These are phyloP conservation scores for Candida sanyaensis DNA, from an alignment of 1,139 yeast genomes.

Conservation along the genomic window DNA sequence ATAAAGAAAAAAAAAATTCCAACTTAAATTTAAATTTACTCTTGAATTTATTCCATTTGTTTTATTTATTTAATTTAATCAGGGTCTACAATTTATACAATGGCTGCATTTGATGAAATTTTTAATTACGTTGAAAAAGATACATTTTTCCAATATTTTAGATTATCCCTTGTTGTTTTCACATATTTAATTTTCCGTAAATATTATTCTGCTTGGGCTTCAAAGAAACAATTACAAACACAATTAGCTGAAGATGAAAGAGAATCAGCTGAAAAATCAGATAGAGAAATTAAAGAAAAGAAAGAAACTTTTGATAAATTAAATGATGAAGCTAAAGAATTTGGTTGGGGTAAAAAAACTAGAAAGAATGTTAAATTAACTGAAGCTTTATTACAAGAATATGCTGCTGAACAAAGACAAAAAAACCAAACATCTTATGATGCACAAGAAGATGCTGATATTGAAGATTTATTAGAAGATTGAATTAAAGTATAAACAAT, in stretches of 20 bases:
- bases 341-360: slow-evolving; percentile 82
- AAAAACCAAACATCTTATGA: slow-evolving; percentile 46
- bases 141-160: slow-evolving; percentile 36
- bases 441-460: slow-evolving; percentile 67
- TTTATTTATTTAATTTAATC: no score
- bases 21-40: no score
- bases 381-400: slow-evolving; percentile 52
- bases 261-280: slow-evolving; percentile 39
- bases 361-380: slow-evolving; percentile 58
- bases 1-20: no score
- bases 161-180: slow-evolving; percentile 36
- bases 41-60: no score
- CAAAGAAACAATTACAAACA: slow-evolving; percentile 51
- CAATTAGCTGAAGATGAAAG: slow-evolving; percentile 52
- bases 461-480: slow-evolving; percentile 58
- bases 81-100: not conserved
- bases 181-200: slow-evolving; percentile 39
- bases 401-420: slow-evolving; percentile 41
- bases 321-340: slow-evolving; percentile 45
- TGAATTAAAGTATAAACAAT: no score
- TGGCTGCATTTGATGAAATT: slow-evolving; percentile 31
- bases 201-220: slow-evolving; percentile 43
- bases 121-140: slow-evolving; percentile 40
- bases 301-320: slow-evolving; percentile 32
- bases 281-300: slow-evolving; percentile 31